Percentiles rank a stretch among this genome's conserved stretches.
These are phyloP conservation scores for Fusarium udum DNA, from an alignment of 2,329 filamentous ascomycete species.

Conservation along the genomic window DNA sequence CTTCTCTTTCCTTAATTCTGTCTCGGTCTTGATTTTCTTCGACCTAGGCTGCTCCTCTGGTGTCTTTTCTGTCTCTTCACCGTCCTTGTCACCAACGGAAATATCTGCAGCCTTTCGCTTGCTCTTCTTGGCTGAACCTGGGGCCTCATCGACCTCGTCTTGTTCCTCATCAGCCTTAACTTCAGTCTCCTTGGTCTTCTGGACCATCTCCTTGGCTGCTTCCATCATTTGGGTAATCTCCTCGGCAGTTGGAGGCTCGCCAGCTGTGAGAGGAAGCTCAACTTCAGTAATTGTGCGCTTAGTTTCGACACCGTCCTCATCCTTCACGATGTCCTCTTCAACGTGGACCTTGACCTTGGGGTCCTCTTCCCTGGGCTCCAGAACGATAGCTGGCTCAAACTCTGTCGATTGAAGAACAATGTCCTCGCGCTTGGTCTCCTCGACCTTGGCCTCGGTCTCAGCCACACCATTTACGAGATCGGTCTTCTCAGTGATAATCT, in stretches of 20 bases:
- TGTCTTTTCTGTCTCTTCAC: slow-evolving; percentile 27
- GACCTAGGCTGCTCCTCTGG: slow-evolving; percentile 59
- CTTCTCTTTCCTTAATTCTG: slow-evolving; percentile 83
- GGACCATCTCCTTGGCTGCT: slow-evolving; percentile 88
- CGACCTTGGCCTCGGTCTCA: slow-evolving; percentile 23
- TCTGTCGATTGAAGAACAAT: slow-evolving; percentile 58
- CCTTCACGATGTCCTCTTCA: slow-evolving; percentile 68
- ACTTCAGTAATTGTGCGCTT: slow-evolving; percentile 79
- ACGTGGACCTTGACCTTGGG: slow-evolving; percentile 75
- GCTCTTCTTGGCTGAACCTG: slow-evolving; percentile 58
- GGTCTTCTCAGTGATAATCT: slow-evolving; percentile 42
- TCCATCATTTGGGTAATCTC: slow-evolving; percentile 86
- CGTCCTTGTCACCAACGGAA: slow-evolving; percentile 69
- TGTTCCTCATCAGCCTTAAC: slow-evolving; percentile 55
- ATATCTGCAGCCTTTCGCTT: slow-evolving; percentile 83
- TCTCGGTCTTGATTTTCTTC: slow-evolving; percentile 85
- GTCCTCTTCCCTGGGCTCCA: slow-evolving; percentile 65
- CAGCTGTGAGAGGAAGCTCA: slow-evolving; percentile 72
- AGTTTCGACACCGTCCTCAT: slow-evolving; percentile 67
- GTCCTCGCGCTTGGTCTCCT: slow-evolving; percentile 47
- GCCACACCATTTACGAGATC: slow-evolving; percentile 44
- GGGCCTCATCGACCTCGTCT: slow-evolving; percentile 48
- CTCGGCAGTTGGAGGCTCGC: slow-evolving; percentile 76
- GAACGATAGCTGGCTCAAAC: slow-evolving; percentile 58
- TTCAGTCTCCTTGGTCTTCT: slow-evolving; percentile 64